phyloP scores from a whole-genome alignment of 345 rosid genomes.

The Moricandia arvensis region DNA sequence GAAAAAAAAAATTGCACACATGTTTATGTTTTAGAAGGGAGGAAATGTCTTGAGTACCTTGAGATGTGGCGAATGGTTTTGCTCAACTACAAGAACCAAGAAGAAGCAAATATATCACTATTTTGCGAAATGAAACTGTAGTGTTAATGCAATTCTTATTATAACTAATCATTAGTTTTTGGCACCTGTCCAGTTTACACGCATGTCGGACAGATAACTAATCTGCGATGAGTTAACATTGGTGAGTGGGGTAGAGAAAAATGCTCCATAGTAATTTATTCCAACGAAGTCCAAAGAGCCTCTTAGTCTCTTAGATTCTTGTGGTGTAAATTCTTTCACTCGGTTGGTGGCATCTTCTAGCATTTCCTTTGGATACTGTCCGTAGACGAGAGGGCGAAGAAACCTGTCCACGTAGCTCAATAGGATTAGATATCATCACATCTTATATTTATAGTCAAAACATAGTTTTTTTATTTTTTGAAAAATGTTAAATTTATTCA shows the following conservation, averaged over 20 bases:
- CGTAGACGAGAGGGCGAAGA: conserved; percentile 33
- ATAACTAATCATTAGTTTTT: too few relatives aligned
- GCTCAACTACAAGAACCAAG: background rate
- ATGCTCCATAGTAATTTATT: conserved; percentile 40
- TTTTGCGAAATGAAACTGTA: too few relatives aligned
- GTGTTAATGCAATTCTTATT: too few relatives aligned
- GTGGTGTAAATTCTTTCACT: conserved; percentile 7
- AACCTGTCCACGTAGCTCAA: conserved; percentile 21
- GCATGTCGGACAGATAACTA: conserved; percentile 15
- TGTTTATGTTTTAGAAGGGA: background rate
- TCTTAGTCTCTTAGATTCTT: conserved; percentile 23
- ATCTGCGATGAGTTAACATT: conserved; percentile 8
- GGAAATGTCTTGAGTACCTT: background rate
- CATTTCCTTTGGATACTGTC: conserved; percentile 31
- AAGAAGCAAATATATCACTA: too few relatives aligned
- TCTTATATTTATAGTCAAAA: background rate
- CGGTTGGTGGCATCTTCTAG: background rate
- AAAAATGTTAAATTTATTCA: too few relatives aligned
- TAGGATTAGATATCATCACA: background rate
- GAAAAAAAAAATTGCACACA: background rate
- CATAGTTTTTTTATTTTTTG: too few relatives aligned
- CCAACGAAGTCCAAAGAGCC: conserved; percentile 34
- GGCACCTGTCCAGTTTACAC: conserved; percentile 31
- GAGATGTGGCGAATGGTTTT: conserved; percentile 33
- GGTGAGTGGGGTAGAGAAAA: conserved; percentile 25